Evolutionary conservation across 2,329 filamentous ascomycete genomes (phyloP), one percentile per base, ranked within the genome.

Genomic region (Didymella glomerata): DNA sequence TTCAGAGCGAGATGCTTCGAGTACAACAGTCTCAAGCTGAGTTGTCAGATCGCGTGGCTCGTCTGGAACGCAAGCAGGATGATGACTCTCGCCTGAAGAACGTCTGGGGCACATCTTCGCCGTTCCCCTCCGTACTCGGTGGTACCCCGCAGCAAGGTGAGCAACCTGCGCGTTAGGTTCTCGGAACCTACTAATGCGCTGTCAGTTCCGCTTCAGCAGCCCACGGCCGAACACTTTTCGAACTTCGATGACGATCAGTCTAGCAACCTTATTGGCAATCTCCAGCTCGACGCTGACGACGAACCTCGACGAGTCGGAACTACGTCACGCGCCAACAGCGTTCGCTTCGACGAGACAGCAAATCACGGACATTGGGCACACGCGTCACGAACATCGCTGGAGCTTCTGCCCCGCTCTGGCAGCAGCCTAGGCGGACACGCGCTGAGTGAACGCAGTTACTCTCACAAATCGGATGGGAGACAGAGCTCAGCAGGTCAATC

Each of bases 331-430:
- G 94, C 95, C 47, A 98, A 98, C 75, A 98, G 95, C 73, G 95
- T 99, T 67, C 91, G 95, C 36, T 99, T 99, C 71, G 95, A 98
- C 73, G 94, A 98, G 76, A 97, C 92, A 72, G 93, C 94, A 14
- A 88, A 97, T 68, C 93, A 97, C 69, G 90, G 92, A 47, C 93
- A 93, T 76, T 96, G 95, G 86, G 89, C 89, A 36, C 92, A 96
- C 71, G 88, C 87, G 64, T 91, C 90, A 59, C 88, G 94, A 44
- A 90, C 93, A 55, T 94, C 92, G 13, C 87, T 91, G 46, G 95
- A 98, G 55, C 90, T 96, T 66, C 87, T 88, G 40, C 90, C 91
- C 25, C 82, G 94, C 50, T 93, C 92, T 22, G 86, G 88, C 24
- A 96, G 92, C 76, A 90, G 92, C 34, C 83, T 97, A 69, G 89